phyloP scores from a whole-genome alignment of 2,329 filamentous ascomycete genomes.

The Bretziella fagacearum region DNA sequence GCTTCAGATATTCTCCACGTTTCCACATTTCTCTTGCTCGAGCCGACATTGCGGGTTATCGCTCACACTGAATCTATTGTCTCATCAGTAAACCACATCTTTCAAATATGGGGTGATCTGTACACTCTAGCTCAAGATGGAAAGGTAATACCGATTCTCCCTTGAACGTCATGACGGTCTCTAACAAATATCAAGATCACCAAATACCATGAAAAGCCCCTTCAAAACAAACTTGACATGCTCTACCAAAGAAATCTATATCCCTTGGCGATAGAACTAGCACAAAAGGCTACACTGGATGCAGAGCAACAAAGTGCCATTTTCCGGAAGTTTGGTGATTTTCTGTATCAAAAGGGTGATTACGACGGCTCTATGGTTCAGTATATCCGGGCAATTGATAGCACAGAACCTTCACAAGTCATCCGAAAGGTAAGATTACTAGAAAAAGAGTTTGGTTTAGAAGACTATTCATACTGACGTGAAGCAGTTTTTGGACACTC shows the following conservation, averaged over 20 bases:
- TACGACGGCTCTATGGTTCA: slow-evolving; percentile 99
- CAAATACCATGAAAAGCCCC: slow-evolving; percentile 75
- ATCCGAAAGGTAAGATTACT: slow-evolving; percentile 57
- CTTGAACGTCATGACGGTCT: neutral
- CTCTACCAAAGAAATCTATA: slow-evolving; percentile 90
- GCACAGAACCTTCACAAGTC: slow-evolving; percentile 88
- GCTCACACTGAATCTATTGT: slow-evolving; percentile 76
- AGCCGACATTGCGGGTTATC: slow-evolving; percentile 77
- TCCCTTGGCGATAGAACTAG: slow-evolving; percentile 76
- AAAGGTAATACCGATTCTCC: slow-evolving; percentile 39
- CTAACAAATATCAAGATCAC: slow-evolving; percentile 39
- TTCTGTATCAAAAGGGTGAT: slow-evolving; percentile 84
- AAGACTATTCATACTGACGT: slow-evolving; percentile 18
- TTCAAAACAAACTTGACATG: slow-evolving; percentile 83
- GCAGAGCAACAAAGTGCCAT: slow-evolving; percentile 73
- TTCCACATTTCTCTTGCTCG: slow-evolving; percentile 78
- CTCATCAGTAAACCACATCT: slow-evolving; percentile 61
- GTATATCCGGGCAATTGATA: slow-evolving; percentile 89
- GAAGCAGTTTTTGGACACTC: slow-evolving; percentile 72
- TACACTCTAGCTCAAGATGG: slow-evolving; percentile 85
- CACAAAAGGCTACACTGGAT: slow-evolving; percentile 74
- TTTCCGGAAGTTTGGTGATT: slow-evolving; percentile 84
- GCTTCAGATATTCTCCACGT: slow-evolving; percentile 67
- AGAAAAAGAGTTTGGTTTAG: neutral
- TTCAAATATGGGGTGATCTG: slow-evolving; percentile 79